These are phyloP conservation scores for Cladophialophora immunda DNA, from an alignment of 2,329 filamentous ascomycete genomes.

Conservation along the genomic window DNA sequence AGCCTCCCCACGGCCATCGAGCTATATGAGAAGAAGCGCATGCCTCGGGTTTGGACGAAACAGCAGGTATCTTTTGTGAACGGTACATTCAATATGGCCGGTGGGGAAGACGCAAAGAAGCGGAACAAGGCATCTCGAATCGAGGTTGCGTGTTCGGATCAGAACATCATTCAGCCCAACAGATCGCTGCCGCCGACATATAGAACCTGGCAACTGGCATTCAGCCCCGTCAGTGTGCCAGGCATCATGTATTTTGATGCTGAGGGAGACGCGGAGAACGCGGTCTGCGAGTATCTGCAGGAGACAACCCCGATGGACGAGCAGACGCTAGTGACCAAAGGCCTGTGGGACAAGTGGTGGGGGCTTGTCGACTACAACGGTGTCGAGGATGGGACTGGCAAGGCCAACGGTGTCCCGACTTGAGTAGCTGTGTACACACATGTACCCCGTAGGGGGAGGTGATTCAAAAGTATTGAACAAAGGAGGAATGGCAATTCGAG, in stretches of 20 bases:
- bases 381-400: conserved; percentile 5
- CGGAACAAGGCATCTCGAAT: conserved; percentile 27
- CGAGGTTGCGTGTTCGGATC: conserved; percentile 28
- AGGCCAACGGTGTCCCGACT: not conserved
- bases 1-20: conserved; percentile 47
- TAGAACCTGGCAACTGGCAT: conserved; percentile 34
- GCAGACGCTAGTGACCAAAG: conserved; percentile 32
- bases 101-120: conserved; percentile 21
- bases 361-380: conserved; percentile 34
- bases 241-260: conserved; percentile 38
- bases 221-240: conserved; percentile 28
- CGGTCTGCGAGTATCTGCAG: conserved; percentile 37
- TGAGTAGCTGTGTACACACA: not conserved
- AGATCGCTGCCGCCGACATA: conserved; percentile 32
- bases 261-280: conserved; percentile 38
- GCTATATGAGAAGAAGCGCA: conserved; percentile 53
- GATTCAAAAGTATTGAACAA: not conserved
- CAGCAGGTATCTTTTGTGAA: conserved; percentile 49
- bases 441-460: not conserved
- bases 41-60: conserved; percentile 54
- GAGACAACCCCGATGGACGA: conserved; percentile 30
- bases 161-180: conserved; percentile 24
- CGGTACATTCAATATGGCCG: conserved; percentile 35
- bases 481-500: not conserved
- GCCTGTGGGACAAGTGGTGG: conserved; percentile 37